Evolutionary conservation across 441 rosid genomes (phyloP).

Genomic region (Eutrema salsugineum): DNA sequence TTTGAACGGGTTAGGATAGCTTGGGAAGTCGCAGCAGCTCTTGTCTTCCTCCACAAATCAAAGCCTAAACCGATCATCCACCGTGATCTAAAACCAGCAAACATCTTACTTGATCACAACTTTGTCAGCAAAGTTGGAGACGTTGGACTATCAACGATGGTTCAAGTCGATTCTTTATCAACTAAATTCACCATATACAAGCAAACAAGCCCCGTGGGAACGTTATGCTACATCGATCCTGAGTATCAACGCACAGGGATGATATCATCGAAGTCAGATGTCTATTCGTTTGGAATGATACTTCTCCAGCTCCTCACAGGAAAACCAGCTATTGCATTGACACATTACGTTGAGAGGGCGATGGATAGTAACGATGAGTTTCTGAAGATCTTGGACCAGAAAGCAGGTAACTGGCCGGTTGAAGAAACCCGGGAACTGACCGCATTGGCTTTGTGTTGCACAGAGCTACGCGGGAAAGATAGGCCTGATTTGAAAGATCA

Average conservation of each 20-base stretch:
- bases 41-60: constrained; percentile 74
- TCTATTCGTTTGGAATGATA: constrained; percentile 87
- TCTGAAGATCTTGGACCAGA: constrained; percentile 55
- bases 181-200: constrained; percentile 36
- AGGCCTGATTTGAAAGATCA: constrained; percentile 69
- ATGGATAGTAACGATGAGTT: constrained; percentile 37
- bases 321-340: constrained; percentile 74
- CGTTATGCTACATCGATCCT: constrained; percentile 82
- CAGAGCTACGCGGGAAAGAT: constrained; percentile 78
- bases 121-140: constrained; percentile 88
- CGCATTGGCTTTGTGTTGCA: constrained; percentile 59
- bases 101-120: constrained; percentile 84
- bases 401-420: constrained; percentile 78
- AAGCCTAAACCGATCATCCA: constrained; percentile 83
- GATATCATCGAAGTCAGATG: constrained; percentile 77
- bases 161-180: constrained; percentile 40
- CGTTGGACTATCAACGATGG: constrained; percentile 80
- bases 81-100: constrained; percentile 92
- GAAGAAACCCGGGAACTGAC: constrained; percentile 69
- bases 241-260: constrained; percentile 87
- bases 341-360: constrained; percentile 67
- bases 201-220: constrained; percentile 77
- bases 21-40: constrained; percentile 93
- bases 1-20: constrained; percentile 79
- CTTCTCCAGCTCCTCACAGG: constrained; percentile 80